Base-by-base conservation (phyloP, 1,284 basidiomycete genomes). In the Sporisorium exsertum region DNA sequence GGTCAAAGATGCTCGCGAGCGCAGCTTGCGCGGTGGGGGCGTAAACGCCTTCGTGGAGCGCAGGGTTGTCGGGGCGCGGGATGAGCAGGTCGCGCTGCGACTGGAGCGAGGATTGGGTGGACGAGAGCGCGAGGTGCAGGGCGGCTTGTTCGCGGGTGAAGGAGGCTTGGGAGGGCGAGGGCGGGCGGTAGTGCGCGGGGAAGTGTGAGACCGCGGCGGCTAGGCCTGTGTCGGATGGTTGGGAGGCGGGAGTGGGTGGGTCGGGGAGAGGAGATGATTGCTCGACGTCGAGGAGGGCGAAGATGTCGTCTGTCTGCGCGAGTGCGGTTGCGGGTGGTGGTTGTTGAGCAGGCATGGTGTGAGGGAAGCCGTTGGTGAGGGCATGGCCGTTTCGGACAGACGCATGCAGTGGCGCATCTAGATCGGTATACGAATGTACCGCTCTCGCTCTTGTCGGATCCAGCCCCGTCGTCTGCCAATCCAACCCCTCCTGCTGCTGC, bases 71-170 rank as follows among this genome's bases (percentile, higher is more conserved):
- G 1, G 73, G 68, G 2, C 64, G 60, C 3, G 73, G 73, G 26
- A 68, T 32, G 16, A 40, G 18, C 0, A 65, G 58, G 29, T 76
- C 69, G 0, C 53, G 65, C 22, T 43, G 60, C 1, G 46, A 55
- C 15, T 76, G 73, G 15, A 50, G 20, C 3, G 69, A 64, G 3
- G 58, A 43, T 45, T 76, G 73, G 0, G 64, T 43, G 26, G 65
- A 58, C 9, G 73, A 57, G 13, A 76, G 62, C 2, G 53, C 22
- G 16, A 68, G 62, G 40, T 76, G 73, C 27, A 76, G 45, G 1
- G 46, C 51, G 2, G 69, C 64, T 58, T 76, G 73, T 27, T 76
- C 69, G n/a, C 54, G 50, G 6, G 43, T 68, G 37, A 76, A 72
- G n/a, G 47, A 50, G 0, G 55, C 5, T 18, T 76, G 53, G 7